phyloP scores from a whole-genome alignment of 2,329 filamentous ascomycete species.

The Bipolaris cookei region DNA sequence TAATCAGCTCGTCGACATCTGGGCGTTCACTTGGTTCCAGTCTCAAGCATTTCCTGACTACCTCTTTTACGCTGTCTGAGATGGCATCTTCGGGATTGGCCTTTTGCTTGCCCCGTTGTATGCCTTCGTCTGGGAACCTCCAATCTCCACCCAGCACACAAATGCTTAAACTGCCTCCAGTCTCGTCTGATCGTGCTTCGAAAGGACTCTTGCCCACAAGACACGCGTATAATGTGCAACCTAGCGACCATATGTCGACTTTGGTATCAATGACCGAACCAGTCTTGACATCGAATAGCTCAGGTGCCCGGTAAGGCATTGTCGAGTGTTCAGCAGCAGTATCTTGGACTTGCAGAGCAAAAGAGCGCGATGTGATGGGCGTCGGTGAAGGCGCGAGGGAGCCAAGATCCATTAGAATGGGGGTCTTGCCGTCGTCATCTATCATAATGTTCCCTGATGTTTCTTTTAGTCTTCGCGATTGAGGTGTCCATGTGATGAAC shows the following conservation, averaged over 20 bases:
- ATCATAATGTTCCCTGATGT: slow-evolving; percentile 91
- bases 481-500: not conserved
- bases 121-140: slow-evolving; percentile 90
- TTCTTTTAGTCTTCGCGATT: slow-evolving; percentile 17
- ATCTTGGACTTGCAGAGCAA: slow-evolving; percentile 92
- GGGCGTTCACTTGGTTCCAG: slow-evolving; percentile 89
- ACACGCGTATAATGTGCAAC: slow-evolving; percentile 97
- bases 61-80: slow-evolving; percentile 81
- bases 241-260: slow-evolving; percentile 96
- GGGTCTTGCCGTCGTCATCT: slow-evolving; percentile 82
- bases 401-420: slow-evolving; percentile 97
- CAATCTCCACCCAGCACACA: slow-evolving; percentile 94
- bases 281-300: slow-evolving; percentile 97
- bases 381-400: slow-evolving; percentile 87
- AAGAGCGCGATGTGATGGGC: slow-evolving; percentile 84
- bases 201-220: slow-evolving; percentile 97
- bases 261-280: slow-evolving; percentile 92
- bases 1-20: slow-evolving; percentile 82
- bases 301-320: slow-evolving; percentile 97
- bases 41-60: slow-evolving; percentile 83
- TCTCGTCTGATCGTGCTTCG: slow-evolving; percentile 94
- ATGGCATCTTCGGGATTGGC: slow-evolving; percentile 61
- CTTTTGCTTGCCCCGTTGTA: slow-evolving; percentile 62
- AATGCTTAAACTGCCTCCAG: slow-evolving; percentile 88
- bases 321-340: slow-evolving; percentile 94